Conservation (phyloP, 805 yeast genomes). For the Blastobotrys robertii region DNA sequence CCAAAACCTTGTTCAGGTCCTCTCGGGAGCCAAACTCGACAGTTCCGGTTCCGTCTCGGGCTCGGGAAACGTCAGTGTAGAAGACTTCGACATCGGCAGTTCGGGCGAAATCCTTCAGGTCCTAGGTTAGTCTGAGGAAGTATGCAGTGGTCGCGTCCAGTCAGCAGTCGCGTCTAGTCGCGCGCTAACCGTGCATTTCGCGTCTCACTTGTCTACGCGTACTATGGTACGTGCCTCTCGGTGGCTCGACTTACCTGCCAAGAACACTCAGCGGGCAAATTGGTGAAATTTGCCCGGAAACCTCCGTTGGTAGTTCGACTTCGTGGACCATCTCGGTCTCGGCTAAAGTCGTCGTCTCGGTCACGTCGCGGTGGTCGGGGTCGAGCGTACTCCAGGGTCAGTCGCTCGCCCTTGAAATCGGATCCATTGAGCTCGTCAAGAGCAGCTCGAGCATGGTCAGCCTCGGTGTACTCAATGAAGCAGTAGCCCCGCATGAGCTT, state of each 20-base stretch:
- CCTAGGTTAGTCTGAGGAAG: slow-evolving; percentile 32
- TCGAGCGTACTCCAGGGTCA: slow-evolving; percentile 27
- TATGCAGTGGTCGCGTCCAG: background rate
- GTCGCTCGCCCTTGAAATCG: slow-evolving; percentile 27
- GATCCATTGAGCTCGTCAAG: slow-evolving; percentile 22
- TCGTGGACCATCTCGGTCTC: slow-evolving; percentile 11
- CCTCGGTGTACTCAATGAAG: slow-evolving; percentile 23
- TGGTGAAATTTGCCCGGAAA: slow-evolving; percentile 21
- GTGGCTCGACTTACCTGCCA: slow-evolving; percentile 27
- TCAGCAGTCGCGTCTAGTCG: background rate
- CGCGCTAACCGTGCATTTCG: background rate
- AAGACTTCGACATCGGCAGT: slow-evolving; percentile 39
- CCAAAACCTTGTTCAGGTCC: slow-evolving; percentile 60
- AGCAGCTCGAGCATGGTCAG: slow-evolving; percentile 25
- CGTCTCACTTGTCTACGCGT: too few species aligned
- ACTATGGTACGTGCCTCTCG: too few species aligned
- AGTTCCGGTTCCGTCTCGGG: slow-evolving; percentile 28
- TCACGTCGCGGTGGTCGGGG: slow-evolving; percentile 22
- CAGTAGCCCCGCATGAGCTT: slow-evolving; percentile 39
- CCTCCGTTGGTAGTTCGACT: background rate
- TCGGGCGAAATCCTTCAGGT: slow-evolving; percentile 58
- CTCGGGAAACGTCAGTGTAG: slow-evolving; percentile 29
- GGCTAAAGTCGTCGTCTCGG: slow-evolving; percentile 9
- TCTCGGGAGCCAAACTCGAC: slow-evolving; percentile 41
- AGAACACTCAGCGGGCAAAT: slow-evolving; percentile 19